Percentiles rank a stretch among this genome's conserved stretches.
These are phyloP conservation scores for Cyberlindnera saturnus DNA, from an alignment of 805 yeast species.

Conservation along the genomic window DNA sequence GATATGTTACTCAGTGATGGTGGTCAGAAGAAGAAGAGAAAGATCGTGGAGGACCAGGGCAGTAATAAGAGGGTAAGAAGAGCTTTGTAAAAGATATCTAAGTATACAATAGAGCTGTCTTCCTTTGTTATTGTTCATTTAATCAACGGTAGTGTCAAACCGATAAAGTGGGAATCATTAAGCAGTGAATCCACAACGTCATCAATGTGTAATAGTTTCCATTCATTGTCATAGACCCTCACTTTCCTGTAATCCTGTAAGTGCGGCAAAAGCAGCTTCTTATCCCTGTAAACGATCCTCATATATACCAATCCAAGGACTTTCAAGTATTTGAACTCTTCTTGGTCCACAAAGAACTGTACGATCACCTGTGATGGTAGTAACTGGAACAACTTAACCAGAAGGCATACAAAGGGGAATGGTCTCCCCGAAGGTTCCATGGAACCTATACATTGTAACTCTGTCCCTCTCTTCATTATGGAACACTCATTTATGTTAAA, in stretches of 20 bases:
- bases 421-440: constrained; percentile 53
- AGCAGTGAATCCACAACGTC: constrained; percentile 64
- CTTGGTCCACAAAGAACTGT: constrained; percentile 47
- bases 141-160: constrained; percentile 62
- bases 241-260: constrained; percentile 66
- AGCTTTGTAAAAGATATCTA: constrained; percentile 10
- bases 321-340: constrained; percentile 71
- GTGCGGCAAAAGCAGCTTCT: constrained; percentile 42
- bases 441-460: constrained; percentile 50
- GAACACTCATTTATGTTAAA: constrained; percentile 43
- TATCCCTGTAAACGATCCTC: constrained; percentile 30
- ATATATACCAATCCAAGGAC: constrained; percentile 64
- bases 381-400: constrained; percentile 71
- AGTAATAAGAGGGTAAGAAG: constrained; percentile 29
- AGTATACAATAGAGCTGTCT: not conserved
- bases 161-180: constrained; percentile 56
- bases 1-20: constrained; percentile 53
- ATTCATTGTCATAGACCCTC: constrained; percentile 36
- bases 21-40: constrained; percentile 16
- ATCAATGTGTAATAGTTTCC: constrained; percentile 55
- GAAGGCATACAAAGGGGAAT: constrained; percentile 66
- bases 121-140: not conserved
- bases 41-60: constrained; percentile 5
- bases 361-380: constrained; percentile 60
- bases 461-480: constrained; percentile 41